Evolutionary conservation across 257 asterid species (phyloP), one percentile per base, ranked within the genome.

Genomic region (Salvia hispanica): DNA sequence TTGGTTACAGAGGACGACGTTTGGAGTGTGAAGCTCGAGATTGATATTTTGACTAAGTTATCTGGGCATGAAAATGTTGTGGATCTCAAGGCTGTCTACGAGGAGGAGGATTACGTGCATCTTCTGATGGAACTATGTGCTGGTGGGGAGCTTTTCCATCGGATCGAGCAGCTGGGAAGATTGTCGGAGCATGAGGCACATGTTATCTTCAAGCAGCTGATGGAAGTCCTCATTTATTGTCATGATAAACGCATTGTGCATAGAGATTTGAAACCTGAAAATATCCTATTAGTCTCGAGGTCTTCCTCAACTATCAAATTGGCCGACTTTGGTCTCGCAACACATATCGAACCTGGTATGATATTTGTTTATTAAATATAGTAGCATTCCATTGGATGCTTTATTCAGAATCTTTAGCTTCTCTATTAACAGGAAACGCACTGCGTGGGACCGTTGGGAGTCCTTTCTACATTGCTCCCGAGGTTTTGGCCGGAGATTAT

Each of bases 311-410:
- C 83, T 4, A 84, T 84, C 74, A 84, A 84, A 75, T 69, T 84
- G 78, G 90, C 90, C 0, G 87, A 84, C 72, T 84, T 84, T 78
- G 90, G 90, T 70, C 90, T 84, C 50, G 90, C 90, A 6, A 84
- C 87, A 1, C 66, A 84, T 59, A 80, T 78, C 16, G 56, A 56
- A 58, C 71, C 76, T 13, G 87, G 90, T 84, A 76, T 76, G 6
- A 25, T 15, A n/a, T 39, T 28, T 21, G 71, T 33, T 28, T 1
- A 28, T 71, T 9, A 40, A 60, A 7, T 14, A 14, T 34, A 40
- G 45, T 14, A 16, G 33, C 62, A 34, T 46, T 53, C 6, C 39
- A 14, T n/a, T 44, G 18, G 63, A 34, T 48, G 46, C 44, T 77
- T 15, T 68, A 13, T 43, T 73, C 57, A 77, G 70, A 72, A 50